These are phyloP conservation scores for Globisporangium nodosum DNA, from an alignment of 352 stramenopile species.

Conservation along the genomic window DNA sequence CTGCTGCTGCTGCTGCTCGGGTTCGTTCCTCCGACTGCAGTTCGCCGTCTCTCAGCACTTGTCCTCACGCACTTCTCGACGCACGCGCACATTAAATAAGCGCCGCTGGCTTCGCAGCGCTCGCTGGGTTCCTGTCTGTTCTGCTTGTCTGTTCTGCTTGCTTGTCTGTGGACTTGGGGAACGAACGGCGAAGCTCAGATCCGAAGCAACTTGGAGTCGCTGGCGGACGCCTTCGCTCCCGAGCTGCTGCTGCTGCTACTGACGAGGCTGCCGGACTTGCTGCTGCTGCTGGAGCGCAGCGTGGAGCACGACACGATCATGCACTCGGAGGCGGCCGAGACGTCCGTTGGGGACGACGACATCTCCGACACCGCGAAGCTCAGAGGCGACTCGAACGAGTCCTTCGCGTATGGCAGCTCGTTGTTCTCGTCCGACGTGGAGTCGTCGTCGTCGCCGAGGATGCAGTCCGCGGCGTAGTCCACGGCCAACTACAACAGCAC, in stretches of 20 bases:
- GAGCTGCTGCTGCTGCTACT: not conserved
- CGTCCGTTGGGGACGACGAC: conserved; percentile 62
- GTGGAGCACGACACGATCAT: conserved; percentile 35
- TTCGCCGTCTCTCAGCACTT: no score
- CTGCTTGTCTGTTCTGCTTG: no score
- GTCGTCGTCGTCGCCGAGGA: conserved; percentile 56
- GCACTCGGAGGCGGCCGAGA: conserved; percentile 39
- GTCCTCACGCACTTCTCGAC: no score
- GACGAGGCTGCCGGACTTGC: not conserved
- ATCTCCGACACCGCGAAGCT: conserved; percentile 50
- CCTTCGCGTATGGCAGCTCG: conserved; percentile 55
- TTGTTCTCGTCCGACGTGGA: conserved; percentile 42
- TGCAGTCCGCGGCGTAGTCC: conserved; percentile 68
- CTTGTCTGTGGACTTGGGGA: not conserved
- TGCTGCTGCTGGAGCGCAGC: not conserved
- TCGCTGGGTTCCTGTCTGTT: not conserved
- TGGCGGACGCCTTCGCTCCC: not conserved
- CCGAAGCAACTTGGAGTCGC: not conserved
- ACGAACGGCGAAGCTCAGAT: not conserved
- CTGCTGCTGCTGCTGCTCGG: no score
- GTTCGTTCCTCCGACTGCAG: no score
- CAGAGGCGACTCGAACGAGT: conserved; percentile 49
- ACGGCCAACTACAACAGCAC: conserved; percentile 15
- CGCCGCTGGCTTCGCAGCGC: not conserved
- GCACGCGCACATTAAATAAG: not conserved